Evolutionary conservation across 2,329 filamentous ascomycete species (phyloP).

Genomic region (Aspergillus unguis): DNA sequence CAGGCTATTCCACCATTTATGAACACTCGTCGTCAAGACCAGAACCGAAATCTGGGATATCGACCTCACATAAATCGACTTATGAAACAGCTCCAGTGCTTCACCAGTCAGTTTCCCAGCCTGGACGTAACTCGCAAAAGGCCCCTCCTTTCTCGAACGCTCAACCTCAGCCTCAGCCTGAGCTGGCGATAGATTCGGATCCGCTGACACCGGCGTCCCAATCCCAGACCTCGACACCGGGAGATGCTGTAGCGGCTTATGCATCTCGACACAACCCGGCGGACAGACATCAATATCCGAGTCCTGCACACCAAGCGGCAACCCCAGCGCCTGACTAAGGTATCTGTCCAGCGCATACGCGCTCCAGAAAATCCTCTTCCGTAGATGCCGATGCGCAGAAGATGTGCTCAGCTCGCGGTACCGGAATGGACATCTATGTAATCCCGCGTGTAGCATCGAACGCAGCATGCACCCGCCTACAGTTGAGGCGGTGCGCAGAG

Average conservation of each 20-base stretch:
- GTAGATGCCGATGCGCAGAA: slow-evolving; percentile 36
- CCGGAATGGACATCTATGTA: slow-evolving; percentile 52
- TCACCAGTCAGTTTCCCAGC: slow-evolving; percentile 40
- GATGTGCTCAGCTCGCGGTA: slow-evolving; percentile 42
- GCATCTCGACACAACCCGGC: slow-evolving; percentile 43
- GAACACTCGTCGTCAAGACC: slow-evolving; percentile 39
- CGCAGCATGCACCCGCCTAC: slow-evolving; percentile 48
- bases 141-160: slow-evolving; percentile 24
- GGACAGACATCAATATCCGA: slow-evolving; percentile 46
- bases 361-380: slow-evolving; percentile 44
- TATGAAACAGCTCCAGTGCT: slow-evolving; percentile 42
- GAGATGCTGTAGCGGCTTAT: slow-evolving; percentile 26
- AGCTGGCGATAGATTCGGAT: slow-evolving; percentile 9
- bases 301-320: slow-evolving; percentile 42
- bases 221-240: background rate
- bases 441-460: slow-evolving; percentile 49
- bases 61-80: slow-evolving; percentile 41
- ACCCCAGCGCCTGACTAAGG: slow-evolving; percentile 38
- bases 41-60: slow-evolving; percentile 37
- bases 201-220: background rate
- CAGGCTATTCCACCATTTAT: slow-evolving; percentile 45
- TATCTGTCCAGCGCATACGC: slow-evolving; percentile 44
- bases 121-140: slow-evolving; percentile 39
- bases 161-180: slow-evolving; percentile 11
- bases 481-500: slow-evolving; percentile 48